phyloP scores from a whole-genome alignment of 208 protist genomes.

The Naegleria fowleri region DNA sequence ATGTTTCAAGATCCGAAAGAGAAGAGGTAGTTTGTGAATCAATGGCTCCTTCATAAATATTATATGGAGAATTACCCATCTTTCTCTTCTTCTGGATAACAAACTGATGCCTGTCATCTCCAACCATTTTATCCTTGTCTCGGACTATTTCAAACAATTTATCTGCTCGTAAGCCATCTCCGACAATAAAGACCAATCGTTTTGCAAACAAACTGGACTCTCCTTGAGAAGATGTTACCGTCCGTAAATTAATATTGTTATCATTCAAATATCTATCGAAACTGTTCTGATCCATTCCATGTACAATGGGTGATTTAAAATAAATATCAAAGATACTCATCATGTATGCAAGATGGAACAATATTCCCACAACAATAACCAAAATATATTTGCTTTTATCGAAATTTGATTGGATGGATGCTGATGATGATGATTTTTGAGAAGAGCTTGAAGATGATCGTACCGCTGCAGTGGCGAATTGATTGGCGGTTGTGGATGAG shows the following conservation, averaged over 20 bases:
- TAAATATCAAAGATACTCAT: slow-evolving; percentile 31
- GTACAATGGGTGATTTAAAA: slow-evolving; percentile 31
- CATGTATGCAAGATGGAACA: slow-evolving; percentile 24
- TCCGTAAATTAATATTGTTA: neutral
- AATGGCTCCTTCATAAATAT: neutral
- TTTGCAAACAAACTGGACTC: neutral
- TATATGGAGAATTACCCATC: neutral
- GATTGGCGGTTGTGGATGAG: too few relatives aligned
- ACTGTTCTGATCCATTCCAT: neutral
- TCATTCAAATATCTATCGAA: neutral
- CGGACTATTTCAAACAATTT: neutral
- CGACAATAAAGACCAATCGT: slow-evolving; percentile 27
- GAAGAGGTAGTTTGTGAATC: neutral
- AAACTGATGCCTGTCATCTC: neutral
- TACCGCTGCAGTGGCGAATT: too few relatives aligned
- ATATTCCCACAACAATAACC: neutral
- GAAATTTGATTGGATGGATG: neutral
- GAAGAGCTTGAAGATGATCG: too few relatives aligned
- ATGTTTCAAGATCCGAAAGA: neutral
- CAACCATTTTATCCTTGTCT: neutral
- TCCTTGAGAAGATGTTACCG: neutral
- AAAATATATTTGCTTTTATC: neutral
- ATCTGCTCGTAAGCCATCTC: slow-evolving; percentile 31
- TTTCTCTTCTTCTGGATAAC: neutral
- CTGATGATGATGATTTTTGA: neutral